Percentiles rank a stretch among this genome's conserved stretches.
Evolutionary conservation across 1,284 basidiomycete genomes (phyloP).

Genomic region (Trichosporon ovoides): DNA sequence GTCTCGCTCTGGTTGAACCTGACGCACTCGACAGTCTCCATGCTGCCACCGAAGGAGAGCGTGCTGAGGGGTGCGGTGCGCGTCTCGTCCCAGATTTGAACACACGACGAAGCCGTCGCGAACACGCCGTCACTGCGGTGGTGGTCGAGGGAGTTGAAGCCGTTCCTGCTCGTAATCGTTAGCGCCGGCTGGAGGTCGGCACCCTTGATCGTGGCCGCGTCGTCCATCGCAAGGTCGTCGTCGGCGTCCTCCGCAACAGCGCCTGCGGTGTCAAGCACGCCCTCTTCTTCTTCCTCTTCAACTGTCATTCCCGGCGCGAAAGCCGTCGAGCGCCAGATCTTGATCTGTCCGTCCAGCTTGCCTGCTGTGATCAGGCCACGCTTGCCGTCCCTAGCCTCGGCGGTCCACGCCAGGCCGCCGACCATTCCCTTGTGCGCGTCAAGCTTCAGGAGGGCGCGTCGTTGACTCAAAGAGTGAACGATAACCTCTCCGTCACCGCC

Average conservation of each 20-base stretch:
- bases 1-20: conserved; percentile 92
- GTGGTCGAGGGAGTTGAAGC: conserved; percentile 92
- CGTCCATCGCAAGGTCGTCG: conserved; percentile 45
- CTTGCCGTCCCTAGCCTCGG: conserved; percentile 50
- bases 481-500: conserved; percentile 95
- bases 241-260: conserved; percentile 43
- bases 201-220: conserved; percentile 33
- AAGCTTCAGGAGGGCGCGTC: conserved; percentile 63
- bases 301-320: conserved; percentile 43
- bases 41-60: conserved; percentile 72
- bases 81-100: conserved; percentile 97
- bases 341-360: conserved; percentile 76
- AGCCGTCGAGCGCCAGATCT: conserved; percentile 68
- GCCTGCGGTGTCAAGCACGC: conserved; percentile 38
- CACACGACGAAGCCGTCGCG: conserved; percentile 85
- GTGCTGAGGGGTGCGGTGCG: conserved; percentile 73
- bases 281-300: conserved; percentile 43
- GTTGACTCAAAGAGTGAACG: conserved; percentile 74
- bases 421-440: conserved; percentile 90
- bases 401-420: conserved; percentile 57
- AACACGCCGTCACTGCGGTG: conserved; percentile 82
- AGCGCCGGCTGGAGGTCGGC: conserved; percentile 57
- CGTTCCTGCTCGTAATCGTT: conserved; percentile 72
- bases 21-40: conserved; percentile 79
- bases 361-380: conserved; percentile 81